These are phyloP conservation scores for Podospora fimiseda DNA, from an alignment of 495 filamentous ascomycete species.

Conservation along the genomic window DNA sequence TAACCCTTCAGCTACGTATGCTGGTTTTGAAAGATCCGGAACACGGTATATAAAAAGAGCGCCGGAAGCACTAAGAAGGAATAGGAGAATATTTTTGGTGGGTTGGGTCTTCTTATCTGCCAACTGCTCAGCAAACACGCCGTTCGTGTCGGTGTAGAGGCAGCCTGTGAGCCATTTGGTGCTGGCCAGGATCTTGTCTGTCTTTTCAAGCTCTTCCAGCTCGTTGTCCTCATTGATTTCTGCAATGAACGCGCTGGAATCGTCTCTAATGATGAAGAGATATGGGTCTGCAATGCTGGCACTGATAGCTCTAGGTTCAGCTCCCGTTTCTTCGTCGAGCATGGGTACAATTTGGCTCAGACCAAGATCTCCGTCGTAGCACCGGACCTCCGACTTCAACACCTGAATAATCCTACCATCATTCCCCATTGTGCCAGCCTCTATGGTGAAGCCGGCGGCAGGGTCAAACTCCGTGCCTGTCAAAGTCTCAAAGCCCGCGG, in stretches of 20 bases:
- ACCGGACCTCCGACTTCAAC: constrained; percentile 72
- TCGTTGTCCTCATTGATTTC: constrained; percentile 73
- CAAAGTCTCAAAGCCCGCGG: constrained; percentile 58
- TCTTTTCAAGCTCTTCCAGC: constrained; percentile 69
- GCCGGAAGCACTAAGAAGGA: constrained; percentile 63
- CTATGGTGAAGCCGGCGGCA: constrained; percentile 74
- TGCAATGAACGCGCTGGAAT: constrained; percentile 68
- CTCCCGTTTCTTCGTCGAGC: constrained; percentile 76
- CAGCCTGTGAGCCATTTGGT: constrained; percentile 75
- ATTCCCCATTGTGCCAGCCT: constrained; percentile 68
- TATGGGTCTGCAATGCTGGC: constrained; percentile 87
- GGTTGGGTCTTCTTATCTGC: constrained; percentile 37
- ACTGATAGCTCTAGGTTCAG: constrained; percentile 64
- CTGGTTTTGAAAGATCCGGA: constrained; percentile 52
- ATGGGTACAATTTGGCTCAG: constrained; percentile 86
- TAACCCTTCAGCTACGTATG: constrained; percentile 63
- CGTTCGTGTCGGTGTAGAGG: constrained; percentile 62
- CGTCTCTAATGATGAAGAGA: constrained; percentile 76
- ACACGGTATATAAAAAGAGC: constrained; percentile 65
- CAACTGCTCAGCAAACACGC: constrained; percentile 45
- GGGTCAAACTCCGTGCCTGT: constrained; percentile 79
- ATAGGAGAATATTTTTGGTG: constrained; percentile 54
- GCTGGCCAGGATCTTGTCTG: constrained; percentile 44
- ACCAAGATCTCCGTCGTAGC: constrained; percentile 80
- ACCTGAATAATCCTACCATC: constrained; percentile 78